Conservation (phyloP, 140 eudicot species). For the Erigeron philadelphicus region DNA sequence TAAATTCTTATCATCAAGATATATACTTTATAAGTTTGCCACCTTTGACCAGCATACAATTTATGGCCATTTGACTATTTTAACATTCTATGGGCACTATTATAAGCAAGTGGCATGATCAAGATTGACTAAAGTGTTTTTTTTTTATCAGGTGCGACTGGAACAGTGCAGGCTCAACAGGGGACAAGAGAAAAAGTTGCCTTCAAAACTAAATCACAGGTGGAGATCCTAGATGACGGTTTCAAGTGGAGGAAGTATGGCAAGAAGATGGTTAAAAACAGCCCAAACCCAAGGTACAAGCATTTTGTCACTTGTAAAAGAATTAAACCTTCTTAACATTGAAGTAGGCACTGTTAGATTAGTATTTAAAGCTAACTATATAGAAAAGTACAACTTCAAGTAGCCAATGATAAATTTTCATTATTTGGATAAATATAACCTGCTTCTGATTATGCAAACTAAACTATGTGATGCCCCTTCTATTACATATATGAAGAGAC, state of each 20-base stretch:
- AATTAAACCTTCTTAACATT: too few species aligned
- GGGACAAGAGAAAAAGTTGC: conserved; percentile 52
- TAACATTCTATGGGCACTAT: background rate
- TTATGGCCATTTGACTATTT: background rate
- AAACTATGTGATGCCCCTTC: background rate
- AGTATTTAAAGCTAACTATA: background rate
- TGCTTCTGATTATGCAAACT: too few species aligned
- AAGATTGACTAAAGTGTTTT: conserved; percentile 6
- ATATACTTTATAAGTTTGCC: too few species aligned
- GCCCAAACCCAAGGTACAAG: conserved; percentile 88
- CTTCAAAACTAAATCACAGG: conserved; percentile 58
- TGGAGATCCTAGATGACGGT: conserved; percentile 79
- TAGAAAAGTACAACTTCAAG: background rate
- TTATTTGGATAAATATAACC: too few species aligned
- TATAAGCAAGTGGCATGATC: conserved; percentile 21
- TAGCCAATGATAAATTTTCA: too few species aligned
- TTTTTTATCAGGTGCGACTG: conserved; percentile 29
- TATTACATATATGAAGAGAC: background rate
- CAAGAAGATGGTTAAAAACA: conserved; percentile 92
- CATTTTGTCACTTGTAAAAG: background rate
- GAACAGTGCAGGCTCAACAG: conserved; percentile 29
- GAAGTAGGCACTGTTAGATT: background rate
- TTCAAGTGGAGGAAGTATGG: conserved; percentile 96
- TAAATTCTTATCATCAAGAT: too few species aligned
- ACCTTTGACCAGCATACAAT: too few species aligned